These are phyloP conservation scores for Purshia tridentata DNA, from an alignment of 306 rosid species.

Conservation along the genomic window DNA sequence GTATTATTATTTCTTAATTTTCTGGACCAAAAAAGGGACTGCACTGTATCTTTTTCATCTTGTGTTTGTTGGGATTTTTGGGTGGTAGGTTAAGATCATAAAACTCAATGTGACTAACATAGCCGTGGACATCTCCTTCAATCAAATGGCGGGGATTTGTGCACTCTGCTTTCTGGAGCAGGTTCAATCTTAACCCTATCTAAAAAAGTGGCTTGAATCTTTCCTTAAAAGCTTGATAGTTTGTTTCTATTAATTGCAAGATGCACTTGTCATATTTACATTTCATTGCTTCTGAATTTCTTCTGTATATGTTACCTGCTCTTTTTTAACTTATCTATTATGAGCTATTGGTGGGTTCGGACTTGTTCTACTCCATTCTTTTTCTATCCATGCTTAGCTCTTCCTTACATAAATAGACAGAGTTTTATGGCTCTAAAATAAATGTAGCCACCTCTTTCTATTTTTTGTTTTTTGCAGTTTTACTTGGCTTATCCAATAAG, in stretches of 20 bases:
- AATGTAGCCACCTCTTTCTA: background rate
- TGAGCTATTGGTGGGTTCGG: background rate
- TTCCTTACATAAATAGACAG: background rate
- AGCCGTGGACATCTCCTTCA: constrained; percentile 67
- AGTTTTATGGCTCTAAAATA: background rate
- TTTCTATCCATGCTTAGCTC: background rate
- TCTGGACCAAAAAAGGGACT: constrained; percentile 10
- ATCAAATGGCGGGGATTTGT: constrained; percentile 62
- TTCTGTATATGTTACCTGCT: constrained; percentile 1
- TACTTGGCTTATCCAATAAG: background rate
- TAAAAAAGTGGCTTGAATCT: background rate
- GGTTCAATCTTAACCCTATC: constrained; percentile 36
- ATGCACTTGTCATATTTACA: background rate
- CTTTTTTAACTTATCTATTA: background rate
- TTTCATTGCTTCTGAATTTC: background rate
- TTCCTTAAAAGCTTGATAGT: background rate
- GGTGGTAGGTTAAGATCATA: constrained; percentile 59
- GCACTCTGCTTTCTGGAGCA: constrained; percentile 62
- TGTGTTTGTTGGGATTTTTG: constrained; percentile 29
- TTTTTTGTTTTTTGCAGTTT: background rate
- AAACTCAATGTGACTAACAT: constrained; percentile 56
- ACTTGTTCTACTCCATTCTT: background rate
- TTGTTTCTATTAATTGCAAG: background rate
- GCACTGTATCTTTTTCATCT: background rate
- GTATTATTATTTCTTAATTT: constrained; percentile 4